These are phyloP conservation scores for Boletus sp. DNA, from an alignment of 1,284 basidiomycete species.

Conservation along the genomic window DNA sequence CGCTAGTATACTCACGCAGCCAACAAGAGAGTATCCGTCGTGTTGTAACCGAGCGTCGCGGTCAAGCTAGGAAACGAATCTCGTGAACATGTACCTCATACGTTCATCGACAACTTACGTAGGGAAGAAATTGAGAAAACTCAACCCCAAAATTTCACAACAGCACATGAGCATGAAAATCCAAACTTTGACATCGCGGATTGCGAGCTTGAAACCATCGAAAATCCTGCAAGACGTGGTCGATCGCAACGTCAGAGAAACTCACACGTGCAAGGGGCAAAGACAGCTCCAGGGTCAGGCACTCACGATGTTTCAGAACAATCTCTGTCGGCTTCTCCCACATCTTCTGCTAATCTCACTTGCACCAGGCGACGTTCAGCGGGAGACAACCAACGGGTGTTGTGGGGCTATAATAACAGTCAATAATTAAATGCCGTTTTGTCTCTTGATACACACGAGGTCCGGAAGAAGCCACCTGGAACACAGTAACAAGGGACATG, in stretches of 20 bases:
- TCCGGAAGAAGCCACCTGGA: slow-evolving; percentile 47
- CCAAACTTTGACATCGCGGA: slow-evolving; percentile 66
- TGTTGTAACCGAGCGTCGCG: slow-evolving; percentile 64
- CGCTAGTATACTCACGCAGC: slow-evolving; percentile 53
- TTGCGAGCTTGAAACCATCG: slow-evolving; percentile 57
- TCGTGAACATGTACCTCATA: not conserved
- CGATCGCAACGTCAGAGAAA: not conserved
- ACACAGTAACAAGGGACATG: not conserved
- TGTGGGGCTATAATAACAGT: slow-evolving; percentile 1
- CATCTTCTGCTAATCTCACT: slow-evolving; percentile 10
- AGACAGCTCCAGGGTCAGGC: not conserved
- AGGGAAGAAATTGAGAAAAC: slow-evolving; percentile 77
- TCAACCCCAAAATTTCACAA: slow-evolving; percentile 60
- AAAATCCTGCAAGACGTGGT: slow-evolving; percentile 45
- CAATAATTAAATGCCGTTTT: not conserved
- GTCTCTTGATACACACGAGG: not conserved
- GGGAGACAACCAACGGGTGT: slow-evolving; percentile 14
- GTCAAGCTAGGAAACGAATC: slow-evolving; percentile 50
- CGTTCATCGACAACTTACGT: slow-evolving; percentile 49
- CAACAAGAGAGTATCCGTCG: slow-evolving; percentile 62
- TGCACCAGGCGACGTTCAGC: slow-evolving; percentile 10
- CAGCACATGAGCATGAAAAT: slow-evolving; percentile 62
- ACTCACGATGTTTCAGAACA: slow-evolving; percentile 53
- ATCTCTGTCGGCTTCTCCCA: slow-evolving; percentile 8
- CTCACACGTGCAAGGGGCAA: not conserved